Evolutionary conservation across 257 asterid genomes (phyloP).

Genomic region (Lavandula angustifolia): DNA sequence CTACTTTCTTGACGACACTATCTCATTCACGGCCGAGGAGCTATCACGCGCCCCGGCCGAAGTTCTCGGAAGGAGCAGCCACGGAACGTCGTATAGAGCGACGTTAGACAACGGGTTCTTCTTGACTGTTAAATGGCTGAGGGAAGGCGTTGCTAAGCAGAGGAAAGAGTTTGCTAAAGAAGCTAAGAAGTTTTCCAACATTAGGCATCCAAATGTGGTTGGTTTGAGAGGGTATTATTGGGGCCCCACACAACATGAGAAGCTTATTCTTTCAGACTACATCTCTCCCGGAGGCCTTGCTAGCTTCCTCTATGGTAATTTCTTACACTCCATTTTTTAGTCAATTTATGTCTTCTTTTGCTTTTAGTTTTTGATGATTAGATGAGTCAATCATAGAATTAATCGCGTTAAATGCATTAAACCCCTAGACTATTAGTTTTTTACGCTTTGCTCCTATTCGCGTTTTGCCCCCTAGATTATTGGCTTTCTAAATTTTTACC

Average conservation of each 20-base stretch:
- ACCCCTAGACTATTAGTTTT: too few relatives aligned
- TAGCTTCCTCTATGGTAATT: constrained; percentile 80
- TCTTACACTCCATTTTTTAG: constrained; percentile 3
- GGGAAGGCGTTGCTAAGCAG: constrained; percentile 98
- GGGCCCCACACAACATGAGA: constrained; percentile 99
- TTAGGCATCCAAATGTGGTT: constrained; percentile 93
- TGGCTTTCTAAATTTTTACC: too few relatives aligned
- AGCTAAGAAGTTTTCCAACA: constrained; percentile 92
- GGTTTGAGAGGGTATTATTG: constrained; percentile 97
- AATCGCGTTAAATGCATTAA: too few relatives aligned
- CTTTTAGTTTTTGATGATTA: too few relatives aligned
- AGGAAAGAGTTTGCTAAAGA: constrained; percentile 95
- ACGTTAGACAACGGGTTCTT: constrained; percentile 78
- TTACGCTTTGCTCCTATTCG: too few relatives aligned
- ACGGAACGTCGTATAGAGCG: constrained; percentile 89
- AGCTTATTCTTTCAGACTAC: constrained; percentile 93
- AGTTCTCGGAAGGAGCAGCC: constrained; percentile 96
- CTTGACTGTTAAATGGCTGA: constrained; percentile 94
- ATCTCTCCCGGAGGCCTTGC: constrained; percentile 95
- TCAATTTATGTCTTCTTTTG: constrained; percentile 8
- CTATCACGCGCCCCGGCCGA: constrained; percentile 96
- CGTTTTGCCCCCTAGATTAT: too few relatives aligned
- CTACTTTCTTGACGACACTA: constrained; percentile 84
- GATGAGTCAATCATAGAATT: too few relatives aligned
- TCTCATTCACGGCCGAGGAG: constrained; percentile 85